These are phyloP conservation scores for Tardiomyces digboiensis DNA, from an alignment of 1,139 yeast genomes.

Conservation along the genomic window DNA sequence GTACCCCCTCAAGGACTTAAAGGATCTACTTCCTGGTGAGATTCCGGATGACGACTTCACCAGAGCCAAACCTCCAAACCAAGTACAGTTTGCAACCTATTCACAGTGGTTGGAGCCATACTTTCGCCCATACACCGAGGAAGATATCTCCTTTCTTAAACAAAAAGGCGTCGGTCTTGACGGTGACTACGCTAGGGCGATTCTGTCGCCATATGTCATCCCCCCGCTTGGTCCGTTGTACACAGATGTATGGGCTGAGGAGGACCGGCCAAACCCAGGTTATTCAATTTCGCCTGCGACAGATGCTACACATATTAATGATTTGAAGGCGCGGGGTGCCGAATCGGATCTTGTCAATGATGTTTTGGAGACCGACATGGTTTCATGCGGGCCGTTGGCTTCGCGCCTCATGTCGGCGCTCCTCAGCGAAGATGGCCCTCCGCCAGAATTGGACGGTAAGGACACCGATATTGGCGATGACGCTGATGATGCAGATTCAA, in stretches of 20 bases:
- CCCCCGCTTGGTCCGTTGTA: slow-evolving; percentile 83
- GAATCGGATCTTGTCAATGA: slow-evolving; percentile 54
- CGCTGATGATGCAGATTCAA: slow-evolving; percentile 14
- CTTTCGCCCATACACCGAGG: slow-evolving; percentile 67
- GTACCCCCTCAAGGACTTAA: slow-evolving; percentile 71
- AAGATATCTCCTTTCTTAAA: slow-evolving; percentile 67
- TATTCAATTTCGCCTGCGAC: slow-evolving; percentile 31
- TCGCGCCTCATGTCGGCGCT: slow-evolving; percentile 80
- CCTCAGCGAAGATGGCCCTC: slow-evolving; percentile 26
- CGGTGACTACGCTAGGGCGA: slow-evolving; percentile 18
- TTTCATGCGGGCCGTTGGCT: slow-evolving; percentile 90
- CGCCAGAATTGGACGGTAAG: slow-evolving; percentile 26
- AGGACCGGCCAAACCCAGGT: slow-evolving; percentile 43
- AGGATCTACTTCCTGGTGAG: slow-evolving; percentile 73
- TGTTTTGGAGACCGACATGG: slow-evolving; percentile 49
- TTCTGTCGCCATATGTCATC: slow-evolving; percentile 35
- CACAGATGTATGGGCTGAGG: slow-evolving; percentile 79
- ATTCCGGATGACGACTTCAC: slow-evolving; percentile 87
- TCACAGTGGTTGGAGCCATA: slow-evolving; percentile 79
- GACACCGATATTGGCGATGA: slow-evolving; percentile 17
- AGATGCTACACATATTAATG: slow-evolving; percentile 7
- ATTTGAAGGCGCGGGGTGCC: slow-evolving; percentile 45
- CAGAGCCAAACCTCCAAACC: slow-evolving; percentile 78
- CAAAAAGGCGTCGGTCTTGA: slow-evolving; percentile 41
- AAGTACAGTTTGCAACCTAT: slow-evolving; percentile 87